Evolutionary conservation across 2,329 filamentous ascomycete genomes (phyloP).

Genomic region (Claviceps cyperi): DNA sequence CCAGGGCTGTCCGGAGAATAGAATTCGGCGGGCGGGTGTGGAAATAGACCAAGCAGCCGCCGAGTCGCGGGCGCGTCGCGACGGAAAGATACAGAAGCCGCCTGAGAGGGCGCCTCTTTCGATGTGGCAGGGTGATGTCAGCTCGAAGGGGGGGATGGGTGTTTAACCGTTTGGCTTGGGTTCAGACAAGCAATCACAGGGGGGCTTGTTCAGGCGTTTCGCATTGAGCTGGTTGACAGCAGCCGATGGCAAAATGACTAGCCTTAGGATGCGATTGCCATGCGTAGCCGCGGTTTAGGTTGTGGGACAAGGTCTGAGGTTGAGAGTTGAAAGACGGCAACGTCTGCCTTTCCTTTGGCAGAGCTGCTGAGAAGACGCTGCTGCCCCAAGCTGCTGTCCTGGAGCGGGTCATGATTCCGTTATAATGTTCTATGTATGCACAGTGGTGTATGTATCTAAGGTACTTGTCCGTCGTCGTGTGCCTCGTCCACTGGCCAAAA

Average conservation of each 20-base stretch:
- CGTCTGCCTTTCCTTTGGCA: too few species aligned
- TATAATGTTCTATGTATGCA: too few species aligned
- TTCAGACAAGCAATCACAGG: not conserved
- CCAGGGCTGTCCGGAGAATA: conserved; percentile 2
- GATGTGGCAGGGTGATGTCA: conserved; percentile 3
- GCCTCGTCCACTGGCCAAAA: too few species aligned
- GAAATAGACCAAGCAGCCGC: not conserved
- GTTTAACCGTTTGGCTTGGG: not conserved
- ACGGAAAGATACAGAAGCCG: not conserved
- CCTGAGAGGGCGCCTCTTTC: not conserved
- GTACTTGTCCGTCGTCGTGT: too few species aligned
- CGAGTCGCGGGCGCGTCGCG: not conserved
- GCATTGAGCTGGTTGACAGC: not conserved
- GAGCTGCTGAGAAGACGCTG: too few species aligned
- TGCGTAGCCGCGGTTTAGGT: not conserved
- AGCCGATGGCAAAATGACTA: not conserved
- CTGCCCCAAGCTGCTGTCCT: too few species aligned
- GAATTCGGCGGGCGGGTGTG: not conserved
- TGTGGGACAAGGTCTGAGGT: conserved; percentile 4
- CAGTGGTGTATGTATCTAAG: too few species aligned
- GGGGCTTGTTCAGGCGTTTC: not conserved
- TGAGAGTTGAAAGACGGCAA: conserved; percentile 1
- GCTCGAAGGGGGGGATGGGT: not conserved
- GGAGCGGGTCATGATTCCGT: too few species aligned
- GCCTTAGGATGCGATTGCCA: conserved; percentile 3